Percentiles rank a stretch among this genome's conserved stretches.
Conservation (phyloP, 1,284 basidiomycete species). For the Ganoderma lucidum region DNA sequence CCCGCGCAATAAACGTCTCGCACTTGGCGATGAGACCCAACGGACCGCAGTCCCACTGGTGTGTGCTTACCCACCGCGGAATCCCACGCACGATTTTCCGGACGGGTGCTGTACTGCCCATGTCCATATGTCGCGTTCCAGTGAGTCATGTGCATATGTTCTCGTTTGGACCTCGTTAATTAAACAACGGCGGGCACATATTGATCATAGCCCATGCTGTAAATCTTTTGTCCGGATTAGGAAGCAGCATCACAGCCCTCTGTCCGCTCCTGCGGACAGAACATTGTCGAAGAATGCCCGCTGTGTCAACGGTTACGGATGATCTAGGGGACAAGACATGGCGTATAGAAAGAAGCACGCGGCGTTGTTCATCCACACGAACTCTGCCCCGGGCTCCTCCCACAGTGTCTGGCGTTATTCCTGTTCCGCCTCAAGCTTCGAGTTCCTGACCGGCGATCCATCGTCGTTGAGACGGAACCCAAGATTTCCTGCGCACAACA, state of each 20-base stretch:
- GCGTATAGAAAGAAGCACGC: not conserved
- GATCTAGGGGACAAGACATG: not conserved
- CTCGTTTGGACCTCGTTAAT: not conserved
- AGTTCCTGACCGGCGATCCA: not conserved
- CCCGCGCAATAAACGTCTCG: conserved; percentile 15
- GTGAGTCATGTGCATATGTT: conserved; percentile 5
- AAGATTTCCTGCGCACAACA: not conserved
- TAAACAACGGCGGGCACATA: not conserved
- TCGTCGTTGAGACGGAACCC: not conserved
- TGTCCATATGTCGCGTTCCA: not conserved
- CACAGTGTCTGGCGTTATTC: not conserved
- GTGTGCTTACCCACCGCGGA: not conserved
- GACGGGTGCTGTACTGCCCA: not conserved
- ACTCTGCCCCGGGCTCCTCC: not conserved
- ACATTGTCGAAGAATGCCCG: not conserved
- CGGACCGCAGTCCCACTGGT: not conserved
- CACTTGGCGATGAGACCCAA: not conserved
- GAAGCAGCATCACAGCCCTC: not conserved
- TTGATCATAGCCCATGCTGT: not conserved
- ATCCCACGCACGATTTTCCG: not conserved
- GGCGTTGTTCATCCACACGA: not conserved
- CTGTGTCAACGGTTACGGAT: not conserved
- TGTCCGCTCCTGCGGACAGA: not conserved
- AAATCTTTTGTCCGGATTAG: not conserved
- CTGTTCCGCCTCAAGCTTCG: not conserved